Conservation (phyloP, 345 rosid species). For the Populus alba region DNA sequence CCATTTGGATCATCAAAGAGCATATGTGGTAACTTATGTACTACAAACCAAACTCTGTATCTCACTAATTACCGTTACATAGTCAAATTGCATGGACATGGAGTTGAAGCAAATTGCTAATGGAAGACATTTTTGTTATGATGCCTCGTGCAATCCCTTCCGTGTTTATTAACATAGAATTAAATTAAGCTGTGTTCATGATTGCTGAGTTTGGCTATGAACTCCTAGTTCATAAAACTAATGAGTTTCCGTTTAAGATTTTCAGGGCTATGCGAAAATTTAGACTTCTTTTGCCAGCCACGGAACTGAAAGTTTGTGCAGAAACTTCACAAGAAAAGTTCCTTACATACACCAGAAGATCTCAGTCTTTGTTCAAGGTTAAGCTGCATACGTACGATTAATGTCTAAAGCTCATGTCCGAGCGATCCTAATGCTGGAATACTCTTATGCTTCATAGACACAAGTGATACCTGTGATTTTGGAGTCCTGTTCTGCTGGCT, state of each 20-base stretch:
- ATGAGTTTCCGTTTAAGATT: constrained; percentile 47
- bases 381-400: constrained; percentile 72
- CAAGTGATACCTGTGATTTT: constrained; percentile 53
- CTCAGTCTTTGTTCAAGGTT: constrained; percentile 56
- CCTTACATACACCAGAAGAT: constrained; percentile 19
- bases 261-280: constrained; percentile 72
- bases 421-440: constrained; percentile 61
- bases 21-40: too few species aligned
- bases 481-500: constrained; percentile 31
- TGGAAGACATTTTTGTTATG: neutral
- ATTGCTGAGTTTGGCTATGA: constrained; percentile 3
- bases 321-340: constrained; percentile 24
- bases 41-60: neutral
- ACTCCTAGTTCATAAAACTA: neutral
- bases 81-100: neutral
- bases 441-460: constrained; percentile 64
- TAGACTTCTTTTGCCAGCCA: constrained; percentile 51
- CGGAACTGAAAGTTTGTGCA: constrained; percentile 43
- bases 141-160: neutral
- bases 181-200: neutral
- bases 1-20: neutral
- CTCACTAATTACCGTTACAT: neutral
- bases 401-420: constrained; percentile 56
- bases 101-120: neutral
- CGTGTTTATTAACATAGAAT: neutral